Evolutionary conservation across 345 rosid genomes (phyloP).

Genomic region (Acer yangbiense): DNA sequence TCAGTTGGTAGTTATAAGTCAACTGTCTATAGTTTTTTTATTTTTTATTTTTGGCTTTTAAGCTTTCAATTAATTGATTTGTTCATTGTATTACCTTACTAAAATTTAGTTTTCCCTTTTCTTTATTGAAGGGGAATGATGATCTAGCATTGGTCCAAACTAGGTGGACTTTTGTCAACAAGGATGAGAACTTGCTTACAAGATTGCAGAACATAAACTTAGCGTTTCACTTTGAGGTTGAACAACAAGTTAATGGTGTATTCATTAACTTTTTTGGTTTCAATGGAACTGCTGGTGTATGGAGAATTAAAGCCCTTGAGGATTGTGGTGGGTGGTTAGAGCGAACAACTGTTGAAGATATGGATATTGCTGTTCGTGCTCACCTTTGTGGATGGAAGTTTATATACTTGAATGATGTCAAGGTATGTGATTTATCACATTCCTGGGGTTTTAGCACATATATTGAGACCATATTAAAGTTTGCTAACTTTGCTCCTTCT

Average conservation of each 20-base stretch:
- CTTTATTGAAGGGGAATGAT: slow-evolving; percentile 58
- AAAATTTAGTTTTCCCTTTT: neutral
- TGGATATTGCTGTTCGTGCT: slow-evolving; percentile 95
- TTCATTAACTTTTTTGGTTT: slow-evolving; percentile 89
- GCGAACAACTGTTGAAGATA: slow-evolving; percentile 89
- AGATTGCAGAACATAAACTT: slow-evolving; percentile 86
- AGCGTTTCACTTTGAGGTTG: slow-evolving; percentile 91
- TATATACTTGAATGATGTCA: slow-evolving; percentile 77
- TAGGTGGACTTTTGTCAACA: slow-evolving; percentile 90
- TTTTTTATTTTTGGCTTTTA: neutral
- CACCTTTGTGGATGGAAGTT: slow-evolving; percentile 97
- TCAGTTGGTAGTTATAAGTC: neutral
- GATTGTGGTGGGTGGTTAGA: slow-evolving; percentile 98
- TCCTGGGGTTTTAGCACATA: neutral
- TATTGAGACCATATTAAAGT: slow-evolving; percentile 6
- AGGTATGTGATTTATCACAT: slow-evolving; percentile 42
- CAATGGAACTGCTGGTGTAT: slow-evolving; percentile 93
- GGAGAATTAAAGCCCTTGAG: slow-evolving; percentile 90
- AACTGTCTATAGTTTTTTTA: neutral
- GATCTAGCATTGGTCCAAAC: slow-evolving; percentile 83
- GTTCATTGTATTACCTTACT: neutral
- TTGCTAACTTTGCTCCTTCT: slow-evolving; percentile 14
- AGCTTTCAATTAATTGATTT: neutral
- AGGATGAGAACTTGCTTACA: slow-evolving; percentile 90
- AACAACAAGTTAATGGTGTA: slow-evolving; percentile 87